These are phyloP conservation scores for Anaeromyces robustus DNA, from an alignment of 192 early-diverging fungal genomes.

Conservation along the genomic window DNA sequence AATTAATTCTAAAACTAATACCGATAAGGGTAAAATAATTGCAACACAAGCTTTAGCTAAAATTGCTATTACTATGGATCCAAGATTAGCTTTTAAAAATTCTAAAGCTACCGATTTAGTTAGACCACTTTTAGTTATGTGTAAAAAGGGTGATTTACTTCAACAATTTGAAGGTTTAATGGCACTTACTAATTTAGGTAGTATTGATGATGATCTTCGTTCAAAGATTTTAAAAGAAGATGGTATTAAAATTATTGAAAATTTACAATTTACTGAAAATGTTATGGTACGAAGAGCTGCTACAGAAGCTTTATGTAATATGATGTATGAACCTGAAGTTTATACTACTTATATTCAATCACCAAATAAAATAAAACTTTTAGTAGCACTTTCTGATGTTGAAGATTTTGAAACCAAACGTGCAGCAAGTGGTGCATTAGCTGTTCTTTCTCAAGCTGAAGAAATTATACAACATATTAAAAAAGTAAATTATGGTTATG, in stretches of 20 bases:
- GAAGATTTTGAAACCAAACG: constrained; percentile 69
- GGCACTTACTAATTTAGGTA: constrained; percentile 83
- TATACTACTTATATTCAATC: constrained; percentile 54
- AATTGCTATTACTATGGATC: constrained; percentile 80
- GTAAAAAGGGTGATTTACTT: constrained; percentile 34
- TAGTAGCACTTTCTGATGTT: constrained; percentile 72
- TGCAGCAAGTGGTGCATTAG: constrained; percentile 73
- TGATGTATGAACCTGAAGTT: constrained; percentile 68
- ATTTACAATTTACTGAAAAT: constrained; percentile 64
- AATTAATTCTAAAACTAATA: not conserved
- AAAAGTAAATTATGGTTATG: constrained; percentile 30
- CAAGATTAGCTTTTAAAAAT: constrained; percentile 66
- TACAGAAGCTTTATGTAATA: constrained; percentile 82
- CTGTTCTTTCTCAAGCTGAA: constrained; percentile 47
- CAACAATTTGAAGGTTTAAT: constrained; percentile 79
- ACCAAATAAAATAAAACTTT: constrained; percentile 48
- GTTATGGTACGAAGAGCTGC: constrained; percentile 67
- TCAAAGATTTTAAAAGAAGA: constrained; percentile 32
- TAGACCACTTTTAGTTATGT: constrained; percentile 46
- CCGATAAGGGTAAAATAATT: constrained; percentile 11
- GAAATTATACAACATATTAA: constrained; percentile 39
- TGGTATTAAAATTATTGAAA: constrained; percentile 58
- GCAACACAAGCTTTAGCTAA: constrained; percentile 79
- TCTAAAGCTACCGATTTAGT: constrained; percentile 31
- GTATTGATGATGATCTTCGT: constrained; percentile 51